phyloP scores from a whole-genome alignment of 768 basidiomycete species.

The Panellus pusillus region DNA sequence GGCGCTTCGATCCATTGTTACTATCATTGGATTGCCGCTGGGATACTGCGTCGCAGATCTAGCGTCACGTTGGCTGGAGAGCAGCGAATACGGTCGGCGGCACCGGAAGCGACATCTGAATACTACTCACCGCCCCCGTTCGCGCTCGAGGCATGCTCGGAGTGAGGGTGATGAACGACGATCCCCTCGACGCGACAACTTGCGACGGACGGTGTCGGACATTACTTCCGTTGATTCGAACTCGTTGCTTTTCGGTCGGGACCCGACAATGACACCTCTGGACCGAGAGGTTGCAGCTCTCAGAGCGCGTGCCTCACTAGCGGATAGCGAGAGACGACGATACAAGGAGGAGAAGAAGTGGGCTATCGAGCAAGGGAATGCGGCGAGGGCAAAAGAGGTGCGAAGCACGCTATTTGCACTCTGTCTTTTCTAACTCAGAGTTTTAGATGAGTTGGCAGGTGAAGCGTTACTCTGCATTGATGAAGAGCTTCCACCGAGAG shows the following conservation, averaged over 20 bases:
- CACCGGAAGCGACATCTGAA: constrained; percentile 28
- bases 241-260: constrained; percentile 63
- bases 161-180: constrained; percentile 21
- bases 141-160: constrained; percentile 14
- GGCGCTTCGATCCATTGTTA: constrained; percentile 53
- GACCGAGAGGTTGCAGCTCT: constrained; percentile 77
- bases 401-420: not conserved
- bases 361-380: constrained; percentile 78
- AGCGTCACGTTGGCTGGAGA: constrained; percentile 64
- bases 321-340: constrained; percentile 79
- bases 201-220: constrained; percentile 43
- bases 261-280: constrained; percentile 51
- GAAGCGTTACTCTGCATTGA: constrained; percentile 74
- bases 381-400: constrained; percentile 53
- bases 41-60: constrained; percentile 74
- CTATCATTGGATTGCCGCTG: constrained; percentile 64
- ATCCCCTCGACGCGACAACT: constrained; percentile 14
- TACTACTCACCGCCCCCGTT: constrained; percentile 14
- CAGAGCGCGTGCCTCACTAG: constrained; percentile 74
- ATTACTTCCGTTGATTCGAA: constrained; percentile 71
- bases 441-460: constrained; percentile 83
- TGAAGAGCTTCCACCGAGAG: constrained; percentile 78
- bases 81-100: constrained; percentile 36
- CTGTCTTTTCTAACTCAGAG: not conserved
- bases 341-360: constrained; percentile 88